Evolutionary conservation across 73 alveolate species (phyloP), one percentile per base, ranked within the genome.

Genomic region (Diophrys sp.): DNA sequence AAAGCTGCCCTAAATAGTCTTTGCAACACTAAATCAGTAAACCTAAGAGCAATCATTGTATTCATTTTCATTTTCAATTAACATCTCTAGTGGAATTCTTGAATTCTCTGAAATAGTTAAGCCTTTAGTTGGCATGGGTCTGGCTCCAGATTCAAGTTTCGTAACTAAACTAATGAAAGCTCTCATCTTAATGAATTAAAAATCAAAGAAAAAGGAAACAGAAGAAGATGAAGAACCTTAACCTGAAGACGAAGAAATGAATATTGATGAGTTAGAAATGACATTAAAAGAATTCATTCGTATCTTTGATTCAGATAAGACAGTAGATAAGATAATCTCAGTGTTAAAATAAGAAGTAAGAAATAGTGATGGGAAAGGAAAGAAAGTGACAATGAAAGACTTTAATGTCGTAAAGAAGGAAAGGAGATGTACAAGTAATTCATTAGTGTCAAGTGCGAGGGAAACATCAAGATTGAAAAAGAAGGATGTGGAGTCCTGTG

Each of bases 101-200:
- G 85, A 75, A 30, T 54, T 82, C 23, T 66, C 71, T 14, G 91
- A 83, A 76, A 75, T 83, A 1, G 74, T 83, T 1, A 75, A 72
- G 31, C 86, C 91, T 25, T 44, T 83, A 1, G 54, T 83, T 44
- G 82, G 84, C 23, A 27, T 83, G 8, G 91, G 91, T 1, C 77
- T 83, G 31, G 76, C 91, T 2, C 73, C 85, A 26, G 91, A 83
- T 69, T 32, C 70, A 0, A 56, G 56, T 14, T 83, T 83, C 68
- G 91, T 82, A 0, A 33, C 33, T 24, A 83, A 83, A 69, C 81
- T 83, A 14, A 44, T 80, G 14, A 29, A 83, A 26, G 85, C 85
- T 53, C 56, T 83, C 1, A 44, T 44, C 18, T 11, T 11, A 44
- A 11, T 11, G 18, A 18, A 18, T 11, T 5, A 18, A 44, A 11